Evolutionary conservation across 768 basidiomycete genomes (phyloP), one percentile per base, ranked within the genome.

Genomic region (Mycena latifolia): DNA sequence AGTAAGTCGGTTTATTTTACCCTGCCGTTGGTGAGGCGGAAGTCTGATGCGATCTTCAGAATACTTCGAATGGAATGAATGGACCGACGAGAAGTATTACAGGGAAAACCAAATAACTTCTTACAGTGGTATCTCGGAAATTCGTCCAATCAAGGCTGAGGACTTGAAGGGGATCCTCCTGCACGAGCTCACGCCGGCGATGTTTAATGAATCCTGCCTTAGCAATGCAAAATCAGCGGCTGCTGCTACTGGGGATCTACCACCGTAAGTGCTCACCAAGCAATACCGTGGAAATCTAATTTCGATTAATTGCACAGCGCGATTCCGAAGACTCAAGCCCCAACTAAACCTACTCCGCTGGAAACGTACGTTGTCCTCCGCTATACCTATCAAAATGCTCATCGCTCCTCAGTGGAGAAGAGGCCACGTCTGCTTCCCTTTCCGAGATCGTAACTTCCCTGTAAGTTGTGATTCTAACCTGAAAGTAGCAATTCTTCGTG

Each of bases 21-120:
- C 20, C 41, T n/a, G 6, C 20, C 41, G 41, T n/a, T 43, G 41
- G 6, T n/a, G n/a, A n/a, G n/a, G n/a, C n/a, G n/a, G n/a, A n/a
- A n/a, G 18, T 43, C 10, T 43, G 5, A n/a, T n/a, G 6, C 52
- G 39, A 22, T 24, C 28, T 18, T n/a, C 41, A 61, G 60, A 55
- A 25, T 62, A 67, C 14, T 61, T 55, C 25, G 41, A 39, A 24
- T 67, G 61, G 61, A 57, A 55, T 2, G 48, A 67, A 37, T 67
- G 66, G 61, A 46, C 37, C 1, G 29, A 24, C 51, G 46, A 33
- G 0, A 5, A 39, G 22, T 35, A 62, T 20, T 67, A 47, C 39
- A 18, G 20, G 20, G 27, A 27, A 22, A 52, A 55, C n/a, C 35
- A 67, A 25, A 37, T 55, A 15, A 18, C 25, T 31, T 47, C 39